phyloP scores from a whole-genome alignment of 768 basidiomycete species.

The Hirschioporus abietinus region DNA sequence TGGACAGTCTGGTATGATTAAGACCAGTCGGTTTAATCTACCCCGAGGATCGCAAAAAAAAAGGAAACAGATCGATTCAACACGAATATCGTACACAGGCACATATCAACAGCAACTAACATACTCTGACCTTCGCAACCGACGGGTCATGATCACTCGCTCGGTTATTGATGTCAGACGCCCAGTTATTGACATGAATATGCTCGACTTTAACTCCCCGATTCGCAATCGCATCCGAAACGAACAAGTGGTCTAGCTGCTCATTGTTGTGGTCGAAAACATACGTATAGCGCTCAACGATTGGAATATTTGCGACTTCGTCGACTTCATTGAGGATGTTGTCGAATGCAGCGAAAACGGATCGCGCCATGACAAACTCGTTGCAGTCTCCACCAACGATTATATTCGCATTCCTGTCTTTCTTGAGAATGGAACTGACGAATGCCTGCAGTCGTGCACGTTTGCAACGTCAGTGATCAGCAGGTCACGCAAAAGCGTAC shows the following conservation, averaged over 20 bases:
- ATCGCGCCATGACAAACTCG: slow-evolving; percentile 51
- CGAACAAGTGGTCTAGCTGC: slow-evolving; percentile 55
- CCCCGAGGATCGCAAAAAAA: too few species aligned
- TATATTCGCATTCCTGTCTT: slow-evolving; percentile 41
- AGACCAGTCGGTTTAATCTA: too few species aligned
- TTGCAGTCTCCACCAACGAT: slow-evolving; percentile 59
- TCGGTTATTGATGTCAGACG: slow-evolving; percentile 32
- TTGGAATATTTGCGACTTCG: slow-evolving; percentile 40
- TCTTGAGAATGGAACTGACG: slow-evolving; percentile 37
- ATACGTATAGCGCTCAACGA: slow-evolving; percentile 55
- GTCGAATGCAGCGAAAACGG: slow-evolving; percentile 41
- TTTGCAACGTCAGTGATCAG: neutral
- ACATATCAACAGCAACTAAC: slow-evolving; percentile 21
- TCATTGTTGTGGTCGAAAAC: slow-evolving; percentile 54
- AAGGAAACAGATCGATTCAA: too few species aligned
- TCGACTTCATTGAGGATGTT: slow-evolving; percentile 44
- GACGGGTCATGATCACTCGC: slow-evolving; percentile 61
- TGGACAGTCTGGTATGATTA: too few species aligned
- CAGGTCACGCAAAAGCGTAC: neutral
- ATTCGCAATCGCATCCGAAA: slow-evolving; percentile 38
- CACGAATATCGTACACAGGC: neutral
- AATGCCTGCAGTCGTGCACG: slow-evolving; percentile 34
- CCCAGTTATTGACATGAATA: slow-evolving; percentile 59
- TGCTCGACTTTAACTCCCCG: slow-evolving; percentile 47
- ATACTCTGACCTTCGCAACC: slow-evolving; percentile 44